A percentile compares a stretch with the other conserved stretches of the same genome.
Evolutionary conservation across 345 rosid species (phyloP).

Genomic region (Acer negundo): DNA sequence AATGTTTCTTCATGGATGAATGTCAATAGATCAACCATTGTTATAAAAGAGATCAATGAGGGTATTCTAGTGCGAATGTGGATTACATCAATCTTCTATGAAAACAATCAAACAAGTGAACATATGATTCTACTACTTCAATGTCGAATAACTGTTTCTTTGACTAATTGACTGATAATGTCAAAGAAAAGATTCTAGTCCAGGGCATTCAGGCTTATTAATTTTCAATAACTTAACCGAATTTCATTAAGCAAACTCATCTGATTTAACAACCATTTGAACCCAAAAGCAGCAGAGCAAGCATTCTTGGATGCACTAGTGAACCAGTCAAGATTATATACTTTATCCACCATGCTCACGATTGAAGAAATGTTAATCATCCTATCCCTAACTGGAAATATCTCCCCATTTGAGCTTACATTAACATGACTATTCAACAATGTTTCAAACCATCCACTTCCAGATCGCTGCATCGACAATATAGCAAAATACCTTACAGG

Average conservation of each 20-base stretch:
- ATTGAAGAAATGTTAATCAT: constrained; percentile 35
- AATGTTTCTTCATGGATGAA: not conserved
- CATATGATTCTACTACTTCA: not conserved
- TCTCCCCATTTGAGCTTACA: constrained; percentile 45
- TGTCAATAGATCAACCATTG: not conserved
- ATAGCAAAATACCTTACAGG: constrained; percentile 42
- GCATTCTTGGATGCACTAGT: constrained; percentile 43
- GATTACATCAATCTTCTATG: not conserved
- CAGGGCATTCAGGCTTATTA: not conserved
- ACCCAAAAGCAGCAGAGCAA: constrained; percentile 43
- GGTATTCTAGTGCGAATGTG: not conserved
- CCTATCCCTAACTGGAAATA: constrained; percentile 30
- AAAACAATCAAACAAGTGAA: not conserved
- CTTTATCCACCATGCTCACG: constrained; percentile 24
- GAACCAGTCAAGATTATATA: constrained; percentile 41
- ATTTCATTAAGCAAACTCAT: constrained; percentile 3
- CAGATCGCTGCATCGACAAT: constrained; percentile 47
- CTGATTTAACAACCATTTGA: constrained; percentile 53
- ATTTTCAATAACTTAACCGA: too few relatives aligned
- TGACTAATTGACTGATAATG: too few relatives aligned
- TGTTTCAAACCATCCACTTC: constrained; percentile 50
- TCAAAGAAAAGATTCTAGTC: not conserved
- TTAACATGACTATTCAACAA: constrained; percentile 45
- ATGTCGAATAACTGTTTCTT: too few relatives aligned
- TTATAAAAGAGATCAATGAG: not conserved